Conservation (phyloP, 768 basidiomycete species). For the Strobilomyces confusus region DNA sequence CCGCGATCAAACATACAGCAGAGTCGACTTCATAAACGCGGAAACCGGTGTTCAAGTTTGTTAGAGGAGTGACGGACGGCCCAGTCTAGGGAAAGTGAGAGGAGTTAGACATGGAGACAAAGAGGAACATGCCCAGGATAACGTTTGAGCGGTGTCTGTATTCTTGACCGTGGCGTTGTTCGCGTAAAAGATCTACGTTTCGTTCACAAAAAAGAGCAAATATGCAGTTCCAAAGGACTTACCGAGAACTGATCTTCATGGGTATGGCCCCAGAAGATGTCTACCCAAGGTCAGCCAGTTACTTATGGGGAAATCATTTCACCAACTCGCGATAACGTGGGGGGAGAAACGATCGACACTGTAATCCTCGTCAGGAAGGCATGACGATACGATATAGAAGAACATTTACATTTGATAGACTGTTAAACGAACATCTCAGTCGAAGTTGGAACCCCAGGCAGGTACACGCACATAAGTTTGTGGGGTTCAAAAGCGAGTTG, state of each 20-base stretch:
- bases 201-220: background rate
- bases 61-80: slow-evolving; percentile 67
- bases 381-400: background rate
- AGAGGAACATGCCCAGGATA: slow-evolving; percentile 43
- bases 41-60: slow-evolving; percentile 74
- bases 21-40: slow-evolving; percentile 47
- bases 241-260: slow-evolving; percentile 73
- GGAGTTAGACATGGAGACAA: slow-evolving; percentile 4
- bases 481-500: slow-evolving; percentile 60
- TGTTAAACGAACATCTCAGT: slow-evolving; percentile 15
- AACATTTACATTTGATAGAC: slow-evolving; percentile 46
- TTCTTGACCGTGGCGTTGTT: slow-evolving; percentile 65
- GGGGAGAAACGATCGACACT: slow-evolving; percentile 77
- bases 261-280: slow-evolving; percentile 76
- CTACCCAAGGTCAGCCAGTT: slow-evolving; percentile 30
- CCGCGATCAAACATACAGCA: slow-evolving; percentile 38
- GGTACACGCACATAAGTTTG: slow-evolving; percentile 57
- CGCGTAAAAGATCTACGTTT: slow-evolving; percentile 58
- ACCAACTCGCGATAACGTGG: slow-evolving; percentile 71
- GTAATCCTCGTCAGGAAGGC: background rate
- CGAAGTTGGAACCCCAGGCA: background rate
- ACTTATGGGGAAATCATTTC: background rate
- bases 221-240: slow-evolving; percentile 8
- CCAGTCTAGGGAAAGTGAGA: slow-evolving; percentile 44
- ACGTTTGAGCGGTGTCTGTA: slow-evolving; percentile 50